These are phyloP conservation scores for Epithele typhae DNA, from an alignment of 768 basidiomycete species.

Conservation along the genomic window DNA sequence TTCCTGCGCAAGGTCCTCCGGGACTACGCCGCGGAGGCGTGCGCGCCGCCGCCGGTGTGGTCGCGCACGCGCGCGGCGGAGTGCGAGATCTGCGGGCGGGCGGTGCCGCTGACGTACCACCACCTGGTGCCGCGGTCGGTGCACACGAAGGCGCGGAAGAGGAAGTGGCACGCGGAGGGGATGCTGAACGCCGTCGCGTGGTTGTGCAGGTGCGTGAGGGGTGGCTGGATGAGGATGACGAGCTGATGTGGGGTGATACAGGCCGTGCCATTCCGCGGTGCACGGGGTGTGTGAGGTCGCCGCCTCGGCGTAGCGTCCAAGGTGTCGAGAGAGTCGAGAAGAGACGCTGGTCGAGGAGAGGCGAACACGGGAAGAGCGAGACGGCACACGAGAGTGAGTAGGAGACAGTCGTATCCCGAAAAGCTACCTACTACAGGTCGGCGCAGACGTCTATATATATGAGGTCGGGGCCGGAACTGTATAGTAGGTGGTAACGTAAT, in stretches of 20 bases:
- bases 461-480: no score
- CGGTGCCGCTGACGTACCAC: slow-evolving; percentile 55
- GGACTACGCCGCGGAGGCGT: slow-evolving; percentile 42
- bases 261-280: slow-evolving; percentile 49
- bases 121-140: slow-evolving; percentile 53
- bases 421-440: no score
- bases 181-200: slow-evolving; percentile 57
- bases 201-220: slow-evolving; percentile 40
- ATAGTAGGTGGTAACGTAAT: no score
- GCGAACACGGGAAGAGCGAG: no score
- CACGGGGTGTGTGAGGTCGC: no score
- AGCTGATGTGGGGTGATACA: slow-evolving; percentile 17
- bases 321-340: no score
- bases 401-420: no score
- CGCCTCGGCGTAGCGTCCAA: no score
- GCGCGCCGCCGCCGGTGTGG: slow-evolving; percentile 50
- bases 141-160: slow-evolving; percentile 53
- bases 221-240: background rate
- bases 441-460: no score
- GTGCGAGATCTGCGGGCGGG: slow-evolving; percentile 59
- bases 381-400: no score
- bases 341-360: no score
- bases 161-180: slow-evolving; percentile 49
- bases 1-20: slow-evolving; percentile 39
- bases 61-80: slow-evolving; percentile 44